Conservation (phyloP, 257 asterid genomes). For the Solanum piurae region DNA sequence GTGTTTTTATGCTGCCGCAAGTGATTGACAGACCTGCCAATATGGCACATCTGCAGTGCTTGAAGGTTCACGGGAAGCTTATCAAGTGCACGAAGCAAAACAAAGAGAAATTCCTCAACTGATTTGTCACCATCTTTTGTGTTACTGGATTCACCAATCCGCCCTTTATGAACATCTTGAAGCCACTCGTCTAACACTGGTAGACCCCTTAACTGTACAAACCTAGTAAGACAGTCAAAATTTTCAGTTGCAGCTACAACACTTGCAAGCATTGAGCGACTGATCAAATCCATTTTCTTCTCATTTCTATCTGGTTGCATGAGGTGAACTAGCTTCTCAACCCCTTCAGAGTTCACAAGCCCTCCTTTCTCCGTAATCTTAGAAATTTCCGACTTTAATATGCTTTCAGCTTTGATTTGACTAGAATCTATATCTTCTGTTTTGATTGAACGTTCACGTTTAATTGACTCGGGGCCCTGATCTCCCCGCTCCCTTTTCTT, state of each 20-base stretch:
- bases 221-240: conserved; percentile 62
- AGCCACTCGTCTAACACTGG: conserved; percentile 86
- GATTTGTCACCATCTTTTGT: conserved; percentile 49
- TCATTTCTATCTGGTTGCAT: conserved; percentile 56
- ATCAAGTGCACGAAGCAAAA: conserved; percentile 80
- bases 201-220: conserved; percentile 69
- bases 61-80: conserved; percentile 84
- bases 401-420: conserved; percentile 32
- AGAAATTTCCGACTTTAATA: conserved; percentile 53
- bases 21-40: conserved; percentile 90
- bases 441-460: conserved; percentile 58
- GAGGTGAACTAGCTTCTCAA: conserved; percentile 72
- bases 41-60: conserved; percentile 81
- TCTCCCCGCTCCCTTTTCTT: conserved; percentile 90
- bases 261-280: conserved; percentile 62
- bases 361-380: conserved; percentile 72
- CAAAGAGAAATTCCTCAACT: conserved; percentile 70
- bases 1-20: conserved; percentile 67
- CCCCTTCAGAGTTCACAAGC: conserved; percentile 55
- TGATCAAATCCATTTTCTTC: conserved; percentile 47
- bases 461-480: conserved; percentile 44
- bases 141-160: conserved; percentile 34
- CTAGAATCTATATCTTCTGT: conserved; percentile 43
- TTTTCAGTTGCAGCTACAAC: conserved; percentile 75
- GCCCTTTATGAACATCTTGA: conserved; percentile 77